phyloP scores from a whole-genome alignment of 495 filamentous ascomycete species.

The Amniculicola lignicola region DNA sequence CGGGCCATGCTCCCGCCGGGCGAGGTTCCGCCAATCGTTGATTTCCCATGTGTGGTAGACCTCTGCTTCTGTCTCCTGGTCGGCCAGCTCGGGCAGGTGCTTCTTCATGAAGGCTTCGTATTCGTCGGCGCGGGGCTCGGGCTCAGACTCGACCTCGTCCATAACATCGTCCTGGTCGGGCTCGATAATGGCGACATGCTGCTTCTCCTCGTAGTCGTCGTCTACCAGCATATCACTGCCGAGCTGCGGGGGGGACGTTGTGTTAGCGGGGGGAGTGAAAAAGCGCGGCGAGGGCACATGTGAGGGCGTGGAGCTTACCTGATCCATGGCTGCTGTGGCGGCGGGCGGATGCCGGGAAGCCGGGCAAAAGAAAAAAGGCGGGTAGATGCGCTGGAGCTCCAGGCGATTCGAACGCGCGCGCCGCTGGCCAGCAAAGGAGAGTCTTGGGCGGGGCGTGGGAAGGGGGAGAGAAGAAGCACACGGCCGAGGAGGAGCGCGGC shows the following conservation, averaged over 20 bases:
- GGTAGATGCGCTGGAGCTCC: neutral
- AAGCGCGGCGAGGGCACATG: constrained; percentile 43
- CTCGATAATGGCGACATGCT: constrained; percentile 80
- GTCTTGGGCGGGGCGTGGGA: neutral
- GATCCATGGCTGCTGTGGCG: constrained; percentile 37
- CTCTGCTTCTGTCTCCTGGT: constrained; percentile 71
- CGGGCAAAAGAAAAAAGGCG: neutral
- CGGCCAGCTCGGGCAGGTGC: constrained; percentile 67
- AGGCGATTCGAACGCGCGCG: neutral
- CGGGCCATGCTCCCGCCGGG: constrained; percentile 80
- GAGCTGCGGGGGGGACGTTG: constrained; percentile 37
- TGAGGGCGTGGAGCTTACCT: constrained; percentile 35
- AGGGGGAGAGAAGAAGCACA: too few relatives aligned
- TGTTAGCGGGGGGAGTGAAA: constrained; percentile 9
- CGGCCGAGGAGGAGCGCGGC: neutral
- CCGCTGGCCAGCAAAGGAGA: neutral
- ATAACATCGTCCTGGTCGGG: constrained; percentile 56
- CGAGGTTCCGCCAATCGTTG: constrained; percentile 68
- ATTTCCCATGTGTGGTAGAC: constrained; percentile 79
- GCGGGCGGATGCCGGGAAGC: neutral
- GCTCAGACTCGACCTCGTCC: constrained; percentile 45
- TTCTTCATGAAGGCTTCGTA: constrained; percentile 82
- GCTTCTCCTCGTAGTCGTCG: constrained; percentile 64
- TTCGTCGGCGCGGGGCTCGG: constrained; percentile 64
- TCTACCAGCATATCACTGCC: constrained; percentile 57